These are phyloP conservation scores for Populus hybrid DNA, from an alignment of 441 rosid genomes.

Conservation along the genomic window DNA sequence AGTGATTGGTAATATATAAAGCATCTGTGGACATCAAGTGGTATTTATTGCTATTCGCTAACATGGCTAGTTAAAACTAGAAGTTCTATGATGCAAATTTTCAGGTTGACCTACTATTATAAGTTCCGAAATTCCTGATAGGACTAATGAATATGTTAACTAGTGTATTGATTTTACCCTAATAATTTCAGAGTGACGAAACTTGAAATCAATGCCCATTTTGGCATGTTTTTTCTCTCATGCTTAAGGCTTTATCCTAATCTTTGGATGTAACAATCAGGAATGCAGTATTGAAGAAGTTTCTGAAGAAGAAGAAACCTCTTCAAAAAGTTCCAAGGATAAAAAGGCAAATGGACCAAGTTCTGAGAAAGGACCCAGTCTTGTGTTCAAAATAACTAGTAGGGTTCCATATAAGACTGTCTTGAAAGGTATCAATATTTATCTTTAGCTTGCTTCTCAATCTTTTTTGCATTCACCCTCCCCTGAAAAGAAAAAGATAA, in stretches of 20 bases:
- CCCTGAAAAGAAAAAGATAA: neutral
- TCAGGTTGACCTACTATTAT: neutral
- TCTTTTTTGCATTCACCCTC: neutral
- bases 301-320: slow-evolving; percentile 68
- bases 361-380: slow-evolving; percentile 58
- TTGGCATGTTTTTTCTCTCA: neutral
- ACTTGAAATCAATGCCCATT: neutral
- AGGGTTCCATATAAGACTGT: slow-evolving; percentile 94
- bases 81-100: neutral
- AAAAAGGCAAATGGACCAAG: slow-evolving; percentile 85
- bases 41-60: neutral
- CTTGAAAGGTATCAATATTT: slow-evolving; percentile 58
- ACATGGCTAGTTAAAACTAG: neutral
- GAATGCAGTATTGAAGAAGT: slow-evolving; percentile 85
- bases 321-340: slow-evolving; percentile 83
- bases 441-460: slow-evolving; percentile 4
- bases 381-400: slow-evolving; percentile 80
- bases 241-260: slow-evolving; percentile 18
- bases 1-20: neutral
- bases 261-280: slow-evolving; percentile 42
- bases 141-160: neutral
- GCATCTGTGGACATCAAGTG: neutral
- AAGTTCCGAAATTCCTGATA: neutral
- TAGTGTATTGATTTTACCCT: neutral
- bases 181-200: neutral